Evolutionary conservation across 192 early-diverging fungal genomes (phyloP), one percentile per base, ranked within the genome.

Genomic region (Umbelopsis sp.): DNA sequence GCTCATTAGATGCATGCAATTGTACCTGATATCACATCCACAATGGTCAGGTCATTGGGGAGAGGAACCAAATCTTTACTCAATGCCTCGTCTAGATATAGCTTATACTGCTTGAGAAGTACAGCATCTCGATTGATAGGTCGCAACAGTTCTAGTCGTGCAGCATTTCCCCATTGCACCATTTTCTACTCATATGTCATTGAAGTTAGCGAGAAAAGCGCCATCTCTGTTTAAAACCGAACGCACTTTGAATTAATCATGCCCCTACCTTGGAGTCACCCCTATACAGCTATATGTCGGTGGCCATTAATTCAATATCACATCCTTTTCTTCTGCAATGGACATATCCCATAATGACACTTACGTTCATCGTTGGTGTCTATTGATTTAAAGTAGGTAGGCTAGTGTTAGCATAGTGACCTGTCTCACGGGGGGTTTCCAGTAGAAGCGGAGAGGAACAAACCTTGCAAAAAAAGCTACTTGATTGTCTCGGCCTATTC

Each of bases 51-150:
- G 5, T 52, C 72, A 31, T 74, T 70, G 21, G 83, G 83, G 14
- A 82, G 52, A 38, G 77, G 79, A 17, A 73, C 77, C 14, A 85
- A 25, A 45, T 78, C 65, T 10, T 76, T 73, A 4, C 70, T 71
- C 12, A 77, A 56, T 22, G 69, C 56, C 36, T 82, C 79, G 68
- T 85, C 83, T 7, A 82, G 73, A 54, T 79, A 85, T 12, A 85
- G 53, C 75, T 85, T 85, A 56, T 82, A 85, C 69, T 82, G 81
- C 53, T 80, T 74, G 41, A 80, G 54, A 24, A 84, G 72, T 17
- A 80, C 73, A 9, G 77, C 52, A 50, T 74, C 74, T 49, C 79
- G 71, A 49, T 78, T 69, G 71, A 1, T 77, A 74, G 53, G 72
- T 31, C 77, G 78, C 80, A 50, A 70, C 70, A 52, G 65, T 45